Base-by-base conservation (phyloP, 225 moss, liverwort and hornwort species). In the Sphagnum contortum region DNA sequence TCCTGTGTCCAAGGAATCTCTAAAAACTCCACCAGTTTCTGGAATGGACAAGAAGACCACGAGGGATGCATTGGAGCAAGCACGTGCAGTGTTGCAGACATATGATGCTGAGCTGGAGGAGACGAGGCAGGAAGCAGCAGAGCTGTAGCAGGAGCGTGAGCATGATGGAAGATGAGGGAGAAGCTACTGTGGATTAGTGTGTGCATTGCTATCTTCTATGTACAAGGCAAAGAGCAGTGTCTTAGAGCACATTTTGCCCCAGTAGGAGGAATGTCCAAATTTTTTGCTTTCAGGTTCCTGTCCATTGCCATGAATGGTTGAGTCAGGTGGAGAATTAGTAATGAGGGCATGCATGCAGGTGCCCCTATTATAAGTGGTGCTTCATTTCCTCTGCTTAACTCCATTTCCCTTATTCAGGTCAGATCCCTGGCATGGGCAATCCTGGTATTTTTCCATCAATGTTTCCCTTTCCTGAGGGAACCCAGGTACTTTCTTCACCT, bases 21-120 rank as follows among this genome's bases (percentile, higher is more conserved):
- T 68, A 57, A 80, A 69, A 69, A 1, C 5, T 50, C 46, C 75
- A 8, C 77, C 80, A 55, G 6, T 68, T 13, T 70, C 80, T 49
- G 45, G 58, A 7, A 69, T 9, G 48, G 73, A 73, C 66, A 77
- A 80, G 50, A 59, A 78, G 58, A 76, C 67, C 73, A 76, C 80
- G 46, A 77, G 80, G 59, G 79, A 82, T 6, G 80, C 82, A n/a
- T 70, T 93, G 71, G 96, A 98, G 72, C 88, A 81, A 72, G 96
- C 91, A 3, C 79, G 85, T 70, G 80, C 83, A 69, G 62, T 45
- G 5, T 62, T 12, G 44, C 44, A 8, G 47, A 12, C 47, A 14
- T 7, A 47, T 3, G 13, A 8, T 7, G 11, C 44, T 51, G 51
- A 48, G 48, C 8, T 8, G 49, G 47, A 47, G 50, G 64, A 48